Percentiles rank a stretch among this genome's conserved stretches.
phyloP scores from a whole-genome alignment of 2,329 filamentous ascomycete species.

The Phyllosticta citrichinensis region DNA sequence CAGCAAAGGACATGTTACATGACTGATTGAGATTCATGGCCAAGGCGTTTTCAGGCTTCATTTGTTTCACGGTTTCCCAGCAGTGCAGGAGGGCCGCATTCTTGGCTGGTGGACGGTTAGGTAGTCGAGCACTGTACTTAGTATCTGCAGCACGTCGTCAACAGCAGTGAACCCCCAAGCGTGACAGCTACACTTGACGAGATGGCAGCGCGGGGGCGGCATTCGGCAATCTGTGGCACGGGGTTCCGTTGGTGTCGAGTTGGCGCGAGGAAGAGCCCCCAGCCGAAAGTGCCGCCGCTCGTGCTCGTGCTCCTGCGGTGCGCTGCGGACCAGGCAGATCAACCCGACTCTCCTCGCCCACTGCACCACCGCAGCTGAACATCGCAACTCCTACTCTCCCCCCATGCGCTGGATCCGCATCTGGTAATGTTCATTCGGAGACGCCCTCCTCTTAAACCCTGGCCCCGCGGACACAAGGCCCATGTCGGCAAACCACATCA shows the following conservation, averaged over 20 bases:
- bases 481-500: neutral
- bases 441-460: neutral
- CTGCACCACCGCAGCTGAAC: neutral
- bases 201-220: neutral
- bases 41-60: constrained; percentile 7
- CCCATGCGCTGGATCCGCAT: neutral
- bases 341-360: neutral
- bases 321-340: neutral
- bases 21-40: constrained; percentile 14
- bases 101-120: constrained; percentile 3
- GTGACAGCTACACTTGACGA: neutral
- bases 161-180: neutral
- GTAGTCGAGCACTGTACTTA: constrained; percentile 5
- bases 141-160: neutral
- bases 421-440: neutral
- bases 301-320: too few relatives aligned
- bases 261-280: neutral
- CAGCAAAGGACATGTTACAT: constrained; percentile 14
- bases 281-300: neutral
- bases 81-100: constrained; percentile 4
- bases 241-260: neutral
- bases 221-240: neutral
- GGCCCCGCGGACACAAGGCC: neutral
- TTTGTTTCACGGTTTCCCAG: constrained; percentile 1
- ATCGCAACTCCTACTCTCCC: neutral